Conservation (phyloP, 2,329 filamentous ascomycete species). For the Diplodia intermedia region DNA sequence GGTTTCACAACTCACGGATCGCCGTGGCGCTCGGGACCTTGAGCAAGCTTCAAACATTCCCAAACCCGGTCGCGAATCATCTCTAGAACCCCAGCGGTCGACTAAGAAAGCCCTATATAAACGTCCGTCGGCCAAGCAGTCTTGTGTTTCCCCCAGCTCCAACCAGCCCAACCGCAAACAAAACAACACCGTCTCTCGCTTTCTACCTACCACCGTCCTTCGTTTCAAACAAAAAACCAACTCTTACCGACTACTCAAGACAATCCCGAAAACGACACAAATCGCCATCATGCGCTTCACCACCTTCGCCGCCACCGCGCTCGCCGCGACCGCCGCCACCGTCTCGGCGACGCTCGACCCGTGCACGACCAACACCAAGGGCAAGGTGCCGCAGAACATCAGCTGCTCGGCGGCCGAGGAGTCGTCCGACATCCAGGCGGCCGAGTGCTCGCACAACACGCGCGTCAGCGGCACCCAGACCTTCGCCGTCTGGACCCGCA, state of each 20-base stretch:
- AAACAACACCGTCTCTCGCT: not conserved
- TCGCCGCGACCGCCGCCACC: conserved; percentile 31
- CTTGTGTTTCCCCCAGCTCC: not conserved
- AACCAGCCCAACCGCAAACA: not conserved
- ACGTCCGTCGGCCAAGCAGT: conserved; percentile 9
- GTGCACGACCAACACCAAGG: conserved; percentile 48
- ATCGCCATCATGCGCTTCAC: conserved; percentile 14
- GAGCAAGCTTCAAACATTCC: conserved; percentile 6
- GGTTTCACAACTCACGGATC: conserved; percentile 19
- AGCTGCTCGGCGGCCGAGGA: conserved; percentile 39
- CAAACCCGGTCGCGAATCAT: conserved; percentile 4
- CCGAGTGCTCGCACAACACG: conserved; percentile 54
- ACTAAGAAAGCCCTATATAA: conserved; percentile 10
- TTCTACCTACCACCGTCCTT: not conserved
- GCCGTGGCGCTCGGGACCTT: conserved; percentile 10
- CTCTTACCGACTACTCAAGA: not conserved
- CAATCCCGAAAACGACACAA: not conserved
- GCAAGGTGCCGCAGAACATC: conserved; percentile 41
- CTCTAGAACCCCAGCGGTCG: not conserved
- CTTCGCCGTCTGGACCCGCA: conserved; percentile 48
- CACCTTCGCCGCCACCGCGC: conserved; percentile 33
- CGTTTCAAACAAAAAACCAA: not conserved
- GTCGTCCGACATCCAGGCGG: conserved; percentile 51
- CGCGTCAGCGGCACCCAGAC: conserved; percentile 47
- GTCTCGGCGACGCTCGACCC: conserved; percentile 48